phyloP scores from a whole-genome alignment of 164 flowering plant species.

The Amborella trichopoda region DNA sequence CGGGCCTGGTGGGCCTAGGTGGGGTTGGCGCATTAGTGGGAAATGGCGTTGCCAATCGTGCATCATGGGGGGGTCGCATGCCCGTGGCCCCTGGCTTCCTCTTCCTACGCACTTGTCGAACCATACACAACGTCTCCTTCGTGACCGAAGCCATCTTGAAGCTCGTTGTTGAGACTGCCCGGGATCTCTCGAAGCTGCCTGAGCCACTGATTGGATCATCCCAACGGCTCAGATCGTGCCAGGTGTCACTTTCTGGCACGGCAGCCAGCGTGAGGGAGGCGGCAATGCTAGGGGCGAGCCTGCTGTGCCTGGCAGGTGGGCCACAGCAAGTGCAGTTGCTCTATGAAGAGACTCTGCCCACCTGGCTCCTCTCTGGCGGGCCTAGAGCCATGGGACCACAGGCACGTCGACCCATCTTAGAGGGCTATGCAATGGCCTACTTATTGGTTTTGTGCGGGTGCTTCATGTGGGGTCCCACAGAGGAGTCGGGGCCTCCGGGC shows the following conservation, averaged over 20 bases:
- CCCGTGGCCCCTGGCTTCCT: slow-evolving; percentile 70
- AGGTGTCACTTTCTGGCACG: slow-evolving; percentile 49
- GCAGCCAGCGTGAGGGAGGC: slow-evolving; percentile 48
- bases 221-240: slow-evolving; percentile 27
- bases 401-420: slow-evolving; percentile 36
- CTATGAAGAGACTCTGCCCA: slow-evolving; percentile 56
- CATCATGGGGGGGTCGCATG: slow-evolving; percentile 25
- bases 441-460: slow-evolving; percentile 44
- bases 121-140: slow-evolving; percentile 31
- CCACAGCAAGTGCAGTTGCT: slow-evolving; percentile 41
- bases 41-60: slow-evolving; percentile 12
- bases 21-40: slow-evolving; percentile 65
- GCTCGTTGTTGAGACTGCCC: slow-evolving; percentile 42
- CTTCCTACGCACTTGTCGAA: slow-evolving; percentile 56
- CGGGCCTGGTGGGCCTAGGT: slow-evolving; percentile 14
- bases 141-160: slow-evolving; percentile 44
- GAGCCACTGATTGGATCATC: slow-evolving; percentile 27
- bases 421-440: slow-evolving; percentile 75
- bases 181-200: too few relatives aligned
- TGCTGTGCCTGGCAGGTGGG: slow-evolving; percentile 65
- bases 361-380: slow-evolving; percentile 61
- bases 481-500: slow-evolving; percentile 8
- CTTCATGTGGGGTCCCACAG: slow-evolving; percentile 48
- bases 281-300: slow-evolving; percentile 64
- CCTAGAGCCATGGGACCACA: slow-evolving; percentile 24